Conservation (phyloP, 1,284 basidiomycete genomes). For the Phenoliferia sp. region DNA sequence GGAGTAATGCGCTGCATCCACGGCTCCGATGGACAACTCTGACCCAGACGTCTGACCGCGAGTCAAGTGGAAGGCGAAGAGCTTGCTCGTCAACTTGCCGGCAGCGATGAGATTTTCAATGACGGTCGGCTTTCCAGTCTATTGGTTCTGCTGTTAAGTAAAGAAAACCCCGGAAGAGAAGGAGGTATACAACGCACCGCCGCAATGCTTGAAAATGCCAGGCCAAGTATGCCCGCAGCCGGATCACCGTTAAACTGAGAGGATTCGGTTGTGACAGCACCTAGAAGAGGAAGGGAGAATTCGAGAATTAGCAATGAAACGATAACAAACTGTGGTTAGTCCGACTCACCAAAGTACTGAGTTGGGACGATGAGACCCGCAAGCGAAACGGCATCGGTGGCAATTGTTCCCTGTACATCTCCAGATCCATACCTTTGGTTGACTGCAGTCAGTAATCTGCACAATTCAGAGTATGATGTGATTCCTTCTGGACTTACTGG, state of each 20-base stretch:
- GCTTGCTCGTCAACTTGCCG: background rate
- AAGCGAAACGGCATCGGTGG: background rate
- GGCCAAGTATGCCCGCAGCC: background rate
- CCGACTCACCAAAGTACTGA: background rate
- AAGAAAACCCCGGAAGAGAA: no score
- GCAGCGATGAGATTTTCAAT: background rate
- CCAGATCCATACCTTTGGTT: background rate
- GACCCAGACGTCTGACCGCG: background rate
- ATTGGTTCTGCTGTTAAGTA: background rate
- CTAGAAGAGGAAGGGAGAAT: no score
- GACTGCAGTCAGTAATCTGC: background rate
- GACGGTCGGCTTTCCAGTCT: background rate
- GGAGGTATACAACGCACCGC: no score
- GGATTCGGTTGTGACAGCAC: background rate
- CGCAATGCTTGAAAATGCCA: background rate
- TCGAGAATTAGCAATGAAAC: no score
- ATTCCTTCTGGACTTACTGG: background rate
- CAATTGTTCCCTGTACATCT: background rate
- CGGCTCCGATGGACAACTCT: background rate
- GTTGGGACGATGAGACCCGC: background rate
- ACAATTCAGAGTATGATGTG: no score
- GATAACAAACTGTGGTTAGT: no score
- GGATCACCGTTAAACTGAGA: background rate
- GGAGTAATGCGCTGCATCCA: background rate
- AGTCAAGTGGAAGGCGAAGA: background rate